Evolutionary conservation across 2,329 filamentous ascomycete species (phyloP), one percentile per base, ranked within the genome.

Genomic region (Neophaeococcomyces aloes): DNA sequence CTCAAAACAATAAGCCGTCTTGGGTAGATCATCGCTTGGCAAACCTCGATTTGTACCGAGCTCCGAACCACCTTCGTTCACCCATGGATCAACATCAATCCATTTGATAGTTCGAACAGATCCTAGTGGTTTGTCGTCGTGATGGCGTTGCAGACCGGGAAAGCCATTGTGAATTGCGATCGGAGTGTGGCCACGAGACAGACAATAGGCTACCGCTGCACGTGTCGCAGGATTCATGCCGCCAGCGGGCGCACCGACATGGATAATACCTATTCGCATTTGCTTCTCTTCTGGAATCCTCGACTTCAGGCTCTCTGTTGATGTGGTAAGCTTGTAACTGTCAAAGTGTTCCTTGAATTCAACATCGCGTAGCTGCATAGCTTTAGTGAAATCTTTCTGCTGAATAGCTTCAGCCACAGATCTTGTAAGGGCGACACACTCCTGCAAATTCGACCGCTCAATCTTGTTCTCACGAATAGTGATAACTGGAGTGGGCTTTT

Each of bases 401-500:
- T 86, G 75, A 46, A 98, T 94, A 25, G 85, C 83, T 53, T 76
- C 75, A 11, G 86, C 78, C 1, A 96, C 86, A 44, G 83, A 75
- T 62, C 95, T 82, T 21, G 91, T 98, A 57, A 87, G 77, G 36
- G 76, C 69, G 8, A 98, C 91, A 1, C 91, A 88, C 59, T 94
- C 77, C 70, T 96, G 83, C 19, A 98, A 70, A 15, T 87, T 83
- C 56, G 88, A 87, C 44, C 88, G 79, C 52, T 87, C 80, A 60
- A 98, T 96, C 69, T 98, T 94, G 75, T 96, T 96, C 70, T 98
- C 91, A 51, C 82, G 88, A 54, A 98, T 88, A 55, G 87, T 88
- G 60, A 98, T 96, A 59, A 98, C 88, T 46, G 87, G 89, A 38
- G 87, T 94, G 44, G 86, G 85, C 0, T 85, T 89, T 33, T 91